A percentile compares a stretch with the other conserved stretches of the same genome.
phyloP scores from a whole-genome alignment of 1,284 basidiomycete species.

The Chalciporus sp. region DNA sequence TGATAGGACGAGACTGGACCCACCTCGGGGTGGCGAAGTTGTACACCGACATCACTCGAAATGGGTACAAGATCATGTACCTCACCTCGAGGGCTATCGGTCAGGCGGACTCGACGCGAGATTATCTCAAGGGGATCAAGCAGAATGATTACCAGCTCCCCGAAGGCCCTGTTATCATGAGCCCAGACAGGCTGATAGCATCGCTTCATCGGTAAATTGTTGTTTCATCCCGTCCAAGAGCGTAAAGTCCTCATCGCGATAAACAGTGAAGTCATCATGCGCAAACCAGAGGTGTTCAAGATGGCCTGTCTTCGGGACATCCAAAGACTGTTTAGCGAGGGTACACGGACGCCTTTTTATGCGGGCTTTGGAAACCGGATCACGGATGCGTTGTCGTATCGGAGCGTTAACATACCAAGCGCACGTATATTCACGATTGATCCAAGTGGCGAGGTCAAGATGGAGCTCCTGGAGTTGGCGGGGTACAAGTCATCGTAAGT shows the following conservation, averaged over 20 bases:
- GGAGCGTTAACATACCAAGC: slow-evolving; percentile 93
- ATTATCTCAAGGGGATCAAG: slow-evolving; percentile 93
- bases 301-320: slow-evolving; percentile 99
- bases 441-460: slow-evolving; percentile 93
- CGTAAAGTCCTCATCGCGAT: background rate
- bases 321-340: slow-evolving; percentile 85
- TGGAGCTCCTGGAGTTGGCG: slow-evolving; percentile 93
- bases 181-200: slow-evolving; percentile 94
- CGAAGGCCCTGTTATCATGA: slow-evolving; percentile 99
- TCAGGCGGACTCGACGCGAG: slow-evolving; percentile 95
- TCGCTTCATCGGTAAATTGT: slow-evolving; percentile 83
- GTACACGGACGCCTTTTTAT: slow-evolving; percentile 83
- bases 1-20: slow-evolving; percentile 99
- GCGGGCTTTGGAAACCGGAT: slow-evolving; percentile 99
- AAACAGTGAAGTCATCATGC: slow-evolving; percentile 92
- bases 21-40: slow-evolving; percentile 97
- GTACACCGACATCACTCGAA: slow-evolving; percentile 94
- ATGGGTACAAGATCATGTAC: slow-evolving; percentile 99
- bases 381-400: slow-evolving; percentile 96
- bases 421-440: slow-evolving; percentile 98
- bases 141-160: slow-evolving; percentile 96
- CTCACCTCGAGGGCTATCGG: slow-evolving; percentile 97
- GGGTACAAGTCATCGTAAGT: slow-evolving; percentile 95
- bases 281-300: slow-evolving; percentile 99
- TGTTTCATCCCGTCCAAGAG: background rate